Percentiles rank a stretch among this genome's conserved stretches.
phyloP scores from a whole-genome alignment of 306 rosid species.

The Lathyrus oleraceus region DNA sequence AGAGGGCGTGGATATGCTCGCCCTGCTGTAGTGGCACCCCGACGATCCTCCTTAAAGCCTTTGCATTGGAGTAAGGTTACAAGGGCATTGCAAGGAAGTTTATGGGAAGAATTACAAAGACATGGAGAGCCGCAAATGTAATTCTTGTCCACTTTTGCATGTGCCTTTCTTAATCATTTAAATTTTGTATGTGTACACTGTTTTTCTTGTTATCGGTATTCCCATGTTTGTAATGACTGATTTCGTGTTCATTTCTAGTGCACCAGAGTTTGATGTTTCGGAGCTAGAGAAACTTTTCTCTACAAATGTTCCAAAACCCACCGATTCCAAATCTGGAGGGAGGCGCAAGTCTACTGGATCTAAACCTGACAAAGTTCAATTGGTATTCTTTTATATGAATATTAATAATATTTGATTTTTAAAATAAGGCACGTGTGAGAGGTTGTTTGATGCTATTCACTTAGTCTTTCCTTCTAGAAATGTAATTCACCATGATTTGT shows the following conservation, averaged over 20 bases:
- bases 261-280: slow-evolving; percentile 88
- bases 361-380: slow-evolving; percentile 79
- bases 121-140: slow-evolving; percentile 84
- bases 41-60: slow-evolving; percentile 83
- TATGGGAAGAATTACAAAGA: slow-evolving; percentile 97
- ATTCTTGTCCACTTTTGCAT: slow-evolving; percentile 30
- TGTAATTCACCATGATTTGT: slow-evolving; percentile 26
- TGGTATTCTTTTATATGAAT: slow-evolving; percentile 60
- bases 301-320: slow-evolving; percentile 82
- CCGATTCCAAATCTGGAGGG: slow-evolving; percentile 71
- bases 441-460: slow-evolving; percentile 27
- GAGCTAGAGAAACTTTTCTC: slow-evolving; percentile 93
- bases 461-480: slow-evolving; percentile 14
- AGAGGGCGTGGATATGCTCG: slow-evolving; percentile 92
- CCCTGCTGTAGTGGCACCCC: slow-evolving; percentile 54
- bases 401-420: slow-evolving; percentile 14
- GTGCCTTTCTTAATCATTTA: slow-evolving; percentile 29
- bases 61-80: slow-evolving; percentile 96
- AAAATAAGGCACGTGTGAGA: slow-evolving; percentile 7
- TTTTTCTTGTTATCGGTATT: slow-evolving; percentile 29
- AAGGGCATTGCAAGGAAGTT: slow-evolving; percentile 90
- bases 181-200: background rate
- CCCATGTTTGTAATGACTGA: slow-evolving; percentile 35
- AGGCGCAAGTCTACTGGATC: slow-evolving; percentile 79
- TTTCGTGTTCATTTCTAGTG: slow-evolving; percentile 56